A percentile compares a stretch with the other conserved stretches of the same genome.
Conservation (phyloP, 2,329 filamentous ascomycete genomes). For the Nemania sp. region DNA sequence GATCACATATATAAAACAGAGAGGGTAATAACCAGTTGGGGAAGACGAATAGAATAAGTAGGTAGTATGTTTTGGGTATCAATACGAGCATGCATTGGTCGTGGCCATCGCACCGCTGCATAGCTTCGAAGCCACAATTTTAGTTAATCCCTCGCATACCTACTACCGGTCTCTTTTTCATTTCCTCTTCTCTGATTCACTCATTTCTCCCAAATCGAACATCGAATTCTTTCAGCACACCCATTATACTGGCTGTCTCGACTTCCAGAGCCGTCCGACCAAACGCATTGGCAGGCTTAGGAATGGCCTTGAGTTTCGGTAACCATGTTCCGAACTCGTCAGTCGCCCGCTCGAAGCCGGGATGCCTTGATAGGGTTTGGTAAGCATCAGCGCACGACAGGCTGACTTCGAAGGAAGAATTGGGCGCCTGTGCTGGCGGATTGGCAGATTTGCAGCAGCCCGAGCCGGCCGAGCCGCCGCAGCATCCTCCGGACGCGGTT, state of each 20-base stretch:
- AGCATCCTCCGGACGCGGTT: slow-evolving; percentile 56
- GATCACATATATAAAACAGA: background rate
- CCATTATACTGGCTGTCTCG: slow-evolving; percentile 83
- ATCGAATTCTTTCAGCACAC: slow-evolving; percentile 81
- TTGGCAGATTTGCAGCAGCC: slow-evolving; percentile 62
- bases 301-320: slow-evolving; percentile 69
- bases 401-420: slow-evolving; percentile 53
- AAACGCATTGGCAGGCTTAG: slow-evolving; percentile 44
- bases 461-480: slow-evolving; percentile 64
- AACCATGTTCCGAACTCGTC: slow-evolving; percentile 78
- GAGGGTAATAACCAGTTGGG: background rate
- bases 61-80: slow-evolving; percentile 4
- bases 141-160: background rate
- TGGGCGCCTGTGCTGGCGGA: slow-evolving; percentile 34
- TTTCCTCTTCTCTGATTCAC: slow-evolving; percentile 30
- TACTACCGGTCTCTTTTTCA: background rate
- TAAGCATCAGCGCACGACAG: slow-evolving; percentile 78
- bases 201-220: slow-evolving; percentile 65
- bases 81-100: background rate
- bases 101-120: background rate
- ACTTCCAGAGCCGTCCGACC: slow-evolving; percentile 71
- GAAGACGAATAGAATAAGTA: background rate
- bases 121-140: background rate
- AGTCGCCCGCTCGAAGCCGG: slow-evolving; percentile 73
- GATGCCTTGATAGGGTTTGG: slow-evolving; percentile 76